Evolutionary conservation across 495 filamentous ascomycete genomes (phyloP).

Genomic region (Cladorrhinum samala): DNA sequence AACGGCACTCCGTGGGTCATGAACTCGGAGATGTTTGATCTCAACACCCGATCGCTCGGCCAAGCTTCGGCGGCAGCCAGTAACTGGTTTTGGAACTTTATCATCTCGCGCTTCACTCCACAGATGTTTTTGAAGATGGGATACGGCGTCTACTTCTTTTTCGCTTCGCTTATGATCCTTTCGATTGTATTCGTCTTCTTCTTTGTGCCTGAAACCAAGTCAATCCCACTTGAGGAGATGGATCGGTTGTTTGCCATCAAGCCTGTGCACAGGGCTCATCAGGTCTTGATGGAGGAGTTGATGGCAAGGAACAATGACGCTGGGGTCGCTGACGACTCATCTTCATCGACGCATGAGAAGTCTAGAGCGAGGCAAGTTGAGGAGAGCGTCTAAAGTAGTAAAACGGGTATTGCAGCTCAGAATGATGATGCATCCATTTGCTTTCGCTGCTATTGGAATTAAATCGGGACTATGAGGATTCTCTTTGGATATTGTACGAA

Average conservation of each 20-base stretch:
- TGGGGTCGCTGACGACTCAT: slow-evolving; percentile 40
- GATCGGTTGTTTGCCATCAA: slow-evolving; percentile 51
- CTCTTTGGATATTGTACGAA: too few species aligned
- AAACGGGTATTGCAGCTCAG: too few species aligned
- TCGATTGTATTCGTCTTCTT: slow-evolving; percentile 59
- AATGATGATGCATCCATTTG: too few species aligned
- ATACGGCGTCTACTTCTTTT: slow-evolving; percentile 76
- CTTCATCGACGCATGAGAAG: slow-evolving; percentile 17
- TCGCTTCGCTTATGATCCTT: slow-evolving; percentile 62
- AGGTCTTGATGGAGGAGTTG: slow-evolving; percentile 44
- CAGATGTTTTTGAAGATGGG: slow-evolving; percentile 68
- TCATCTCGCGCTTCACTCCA: slow-evolving; percentile 64
- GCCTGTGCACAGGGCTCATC: slow-evolving; percentile 52
- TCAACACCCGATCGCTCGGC: slow-evolving; percentile 58
- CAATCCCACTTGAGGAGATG: slow-evolving; percentile 48
- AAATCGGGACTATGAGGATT: too few species aligned
- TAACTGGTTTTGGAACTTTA: slow-evolving; percentile 76
- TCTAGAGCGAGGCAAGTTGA: slow-evolving; percentile 17
- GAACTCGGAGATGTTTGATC: slow-evolving; percentile 59
- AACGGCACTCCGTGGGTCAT: slow-evolving; percentile 66
- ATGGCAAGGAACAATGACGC: slow-evolving; percentile 42
- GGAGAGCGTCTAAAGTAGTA: slow-evolving; percentile 24
- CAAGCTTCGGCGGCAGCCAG: slow-evolving; percentile 62
- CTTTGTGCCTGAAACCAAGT: slow-evolving; percentile 47
- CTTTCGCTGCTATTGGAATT: too few species aligned